Conservation (phyloP, 2,329 filamentous ascomycete species). For the Pyricularia pennisetigena region DNA sequence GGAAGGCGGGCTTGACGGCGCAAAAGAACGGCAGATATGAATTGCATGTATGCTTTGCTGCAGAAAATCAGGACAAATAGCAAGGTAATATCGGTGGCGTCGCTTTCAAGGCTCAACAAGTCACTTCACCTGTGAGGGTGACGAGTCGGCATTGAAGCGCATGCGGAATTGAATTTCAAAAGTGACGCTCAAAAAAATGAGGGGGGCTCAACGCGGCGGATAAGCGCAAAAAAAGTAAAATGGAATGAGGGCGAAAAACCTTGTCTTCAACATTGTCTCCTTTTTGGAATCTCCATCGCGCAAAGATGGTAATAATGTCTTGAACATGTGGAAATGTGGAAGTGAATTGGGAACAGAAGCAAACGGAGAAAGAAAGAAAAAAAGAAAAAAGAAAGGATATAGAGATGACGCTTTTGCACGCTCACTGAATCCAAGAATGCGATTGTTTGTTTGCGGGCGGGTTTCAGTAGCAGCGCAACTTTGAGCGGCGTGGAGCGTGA, state of each 20-base stretch:
- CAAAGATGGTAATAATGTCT: slow-evolving; percentile 15
- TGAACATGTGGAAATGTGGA: slow-evolving; percentile 14
- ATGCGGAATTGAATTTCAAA: background rate
- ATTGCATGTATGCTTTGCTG: background rate
- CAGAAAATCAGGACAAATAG: background rate
- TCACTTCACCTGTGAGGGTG: background rate
- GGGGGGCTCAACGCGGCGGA: background rate
- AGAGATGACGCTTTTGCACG: slow-evolving; percentile 5
- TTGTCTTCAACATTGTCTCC: slow-evolving; percentile 16
- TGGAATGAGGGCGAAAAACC: slow-evolving; percentile 10
- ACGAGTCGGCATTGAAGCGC: background rate
- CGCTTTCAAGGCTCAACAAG: background rate
- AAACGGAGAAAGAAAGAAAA: background rate
- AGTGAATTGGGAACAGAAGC: background rate
- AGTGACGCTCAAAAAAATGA: background rate
- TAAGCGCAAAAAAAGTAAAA: background rate
- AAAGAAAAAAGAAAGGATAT: slow-evolving; percentile 3
- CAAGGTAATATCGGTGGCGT: background rate
- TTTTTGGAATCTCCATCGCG: slow-evolving; percentile 16
- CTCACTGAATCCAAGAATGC: background rate
- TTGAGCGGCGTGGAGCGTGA: background rate
- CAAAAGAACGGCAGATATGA: background rate
- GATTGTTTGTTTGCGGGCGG: slow-evolving; percentile 1
- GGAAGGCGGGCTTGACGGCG: background rate
- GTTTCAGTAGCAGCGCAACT: slow-evolving; percentile 1